These are phyloP conservation scores for Schizophyllum amplum DNA, from an alignment of 1,284 basidiomycete species.

Conservation along the genomic window DNA sequence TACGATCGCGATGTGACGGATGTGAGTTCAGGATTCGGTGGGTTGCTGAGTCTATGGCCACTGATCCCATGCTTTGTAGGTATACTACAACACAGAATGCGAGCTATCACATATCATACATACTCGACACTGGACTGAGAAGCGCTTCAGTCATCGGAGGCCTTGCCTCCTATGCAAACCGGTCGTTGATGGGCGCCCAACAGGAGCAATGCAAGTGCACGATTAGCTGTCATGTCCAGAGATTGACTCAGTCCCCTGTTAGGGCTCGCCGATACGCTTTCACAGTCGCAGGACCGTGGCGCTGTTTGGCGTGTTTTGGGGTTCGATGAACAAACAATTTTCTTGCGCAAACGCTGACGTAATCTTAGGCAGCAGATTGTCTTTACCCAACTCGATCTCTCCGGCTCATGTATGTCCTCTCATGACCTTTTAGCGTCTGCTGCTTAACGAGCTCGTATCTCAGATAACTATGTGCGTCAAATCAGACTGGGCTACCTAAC, in stretches of 20 bases:
- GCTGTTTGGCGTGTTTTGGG: conserved; percentile 55
- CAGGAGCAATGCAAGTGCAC: conserved; percentile 44
- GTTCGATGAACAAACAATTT: conserved; percentile 19
- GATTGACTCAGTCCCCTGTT: not conserved
- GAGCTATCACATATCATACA: not conserved
- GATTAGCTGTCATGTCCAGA: not conserved
- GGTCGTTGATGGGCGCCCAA: conserved; percentile 48
- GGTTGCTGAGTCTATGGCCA: not conserved
- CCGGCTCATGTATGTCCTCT: conserved; percentile 27
- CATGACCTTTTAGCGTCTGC: not conserved
- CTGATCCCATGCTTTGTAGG: conserved; percentile 20
- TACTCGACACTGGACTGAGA: too few species aligned
- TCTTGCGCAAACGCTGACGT: not conserved
- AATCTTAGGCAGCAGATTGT: conserved; percentile 45
- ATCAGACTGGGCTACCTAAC: too few species aligned
- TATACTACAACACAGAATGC: conserved; percentile 50
- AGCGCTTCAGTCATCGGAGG: conserved; percentile 30
- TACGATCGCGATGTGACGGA: conserved; percentile 62
- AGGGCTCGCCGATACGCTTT: conserved; percentile 49
- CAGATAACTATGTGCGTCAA: conserved; percentile 1
- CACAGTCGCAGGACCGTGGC: conserved; percentile 38
- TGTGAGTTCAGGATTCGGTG: conserved; percentile 21
- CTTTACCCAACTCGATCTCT: conserved; percentile 39
- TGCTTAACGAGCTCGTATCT: not conserved
- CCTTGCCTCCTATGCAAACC: conserved; percentile 34